phyloP scores from a whole-genome alignment of 2,329 filamentous ascomycete genomes.

The Calonectria montana region DNA sequence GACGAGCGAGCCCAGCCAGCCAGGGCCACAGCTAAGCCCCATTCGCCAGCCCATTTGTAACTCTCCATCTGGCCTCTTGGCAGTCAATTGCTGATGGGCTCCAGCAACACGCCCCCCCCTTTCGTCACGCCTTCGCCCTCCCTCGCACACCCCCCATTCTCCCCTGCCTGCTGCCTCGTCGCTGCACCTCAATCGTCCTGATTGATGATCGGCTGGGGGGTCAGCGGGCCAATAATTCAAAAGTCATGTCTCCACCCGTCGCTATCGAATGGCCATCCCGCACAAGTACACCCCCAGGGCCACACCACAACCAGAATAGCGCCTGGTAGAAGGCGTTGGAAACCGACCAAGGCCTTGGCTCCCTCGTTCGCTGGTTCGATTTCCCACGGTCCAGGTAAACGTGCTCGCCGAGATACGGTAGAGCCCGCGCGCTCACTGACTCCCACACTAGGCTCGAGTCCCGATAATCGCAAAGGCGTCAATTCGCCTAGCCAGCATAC shows the following conservation, averaged over 20 bases:
- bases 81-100: slow-evolving; percentile 27
- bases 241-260: slow-evolving; percentile 33
- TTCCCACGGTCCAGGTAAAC: slow-evolving; percentile 18
- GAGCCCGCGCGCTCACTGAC: slow-evolving; percentile 4
- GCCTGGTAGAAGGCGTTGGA: slow-evolving; percentile 45
- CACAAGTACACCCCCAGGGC: slow-evolving; percentile 23
- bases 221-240: slow-evolving; percentile 34
- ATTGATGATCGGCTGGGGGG: slow-evolving; percentile 38
- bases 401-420: slow-evolving; percentile 24
- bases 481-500: slow-evolving; percentile 43
- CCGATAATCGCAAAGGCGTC: slow-evolving; percentile 49
- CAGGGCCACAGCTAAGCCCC: slow-evolving; percentile 33
- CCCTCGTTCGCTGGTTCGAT: slow-evolving; percentile 33
- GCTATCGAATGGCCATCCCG: slow-evolving; percentile 35
- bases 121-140: slow-evolving; percentile 11
- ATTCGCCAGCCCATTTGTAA: slow-evolving; percentile 38
- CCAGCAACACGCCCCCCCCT: slow-evolving; percentile 13
- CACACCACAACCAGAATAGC: slow-evolving; percentile 26
- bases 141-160: slow-evolving; percentile 5
- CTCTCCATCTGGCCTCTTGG: slow-evolving; percentile 36
- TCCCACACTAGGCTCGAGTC: slow-evolving; percentile 22
- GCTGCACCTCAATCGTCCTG: slow-evolving; percentile 39
- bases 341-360: slow-evolving; percentile 40
- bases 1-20: slow-evolving; percentile 11
- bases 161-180: slow-evolving; percentile 25